A percentile compares a stretch with the other conserved stretches of the same genome.
phyloP scores from a whole-genome alignment of 1,139 yeast genomes.

The Groenewaldozyma sp. region DNA sequence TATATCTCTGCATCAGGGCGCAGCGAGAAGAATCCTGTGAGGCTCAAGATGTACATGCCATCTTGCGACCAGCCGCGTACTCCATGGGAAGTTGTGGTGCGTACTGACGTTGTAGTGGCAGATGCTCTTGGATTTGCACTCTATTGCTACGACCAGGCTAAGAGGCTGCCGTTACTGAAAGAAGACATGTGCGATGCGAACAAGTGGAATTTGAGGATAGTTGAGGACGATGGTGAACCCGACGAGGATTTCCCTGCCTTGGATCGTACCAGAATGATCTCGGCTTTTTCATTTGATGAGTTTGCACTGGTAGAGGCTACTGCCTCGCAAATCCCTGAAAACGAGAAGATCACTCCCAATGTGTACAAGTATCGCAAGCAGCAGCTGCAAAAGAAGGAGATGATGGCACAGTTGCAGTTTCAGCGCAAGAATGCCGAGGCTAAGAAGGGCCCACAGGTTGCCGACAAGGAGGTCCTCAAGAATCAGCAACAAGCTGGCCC shows the following conservation, averaged over 20 bases:
- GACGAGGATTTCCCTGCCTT: conserved; percentile 40
- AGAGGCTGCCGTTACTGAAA: conserved; percentile 25
- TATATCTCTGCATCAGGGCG: conserved; percentile 34
- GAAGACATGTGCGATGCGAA: conserved; percentile 31
- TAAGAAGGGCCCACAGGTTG: neutral
- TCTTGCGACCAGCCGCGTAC: conserved; percentile 24
- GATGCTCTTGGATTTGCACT: conserved; percentile 37
- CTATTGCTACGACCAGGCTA: conserved; percentile 26
- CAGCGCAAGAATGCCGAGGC: neutral
- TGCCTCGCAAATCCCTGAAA: conserved; percentile 27
- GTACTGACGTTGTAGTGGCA: conserved; percentile 32
- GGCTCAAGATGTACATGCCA: conserved; percentile 32
- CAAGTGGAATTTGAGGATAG: conserved; percentile 35
- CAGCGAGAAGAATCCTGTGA: conserved; percentile 29
- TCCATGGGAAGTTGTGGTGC: conserved; percentile 32
- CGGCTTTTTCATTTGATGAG: conserved; percentile 37
- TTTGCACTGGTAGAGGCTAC: conserved; percentile 37
- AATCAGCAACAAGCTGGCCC: too few relatives aligned
- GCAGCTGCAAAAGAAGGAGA: conserved; percentile 3
- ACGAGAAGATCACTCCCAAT: conserved; percentile 29
- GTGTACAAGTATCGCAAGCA: conserved; percentile 9
- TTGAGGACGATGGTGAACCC: conserved; percentile 40
- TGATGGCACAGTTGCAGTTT: neutral
- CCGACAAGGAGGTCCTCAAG: neutral
- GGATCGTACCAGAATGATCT: conserved; percentile 33